Percentiles rank a stretch among this genome's conserved stretches.
Conservation (phyloP, 2,329 filamentous ascomycete genomes). For the Pseudopithomyces chartarum region DNA sequence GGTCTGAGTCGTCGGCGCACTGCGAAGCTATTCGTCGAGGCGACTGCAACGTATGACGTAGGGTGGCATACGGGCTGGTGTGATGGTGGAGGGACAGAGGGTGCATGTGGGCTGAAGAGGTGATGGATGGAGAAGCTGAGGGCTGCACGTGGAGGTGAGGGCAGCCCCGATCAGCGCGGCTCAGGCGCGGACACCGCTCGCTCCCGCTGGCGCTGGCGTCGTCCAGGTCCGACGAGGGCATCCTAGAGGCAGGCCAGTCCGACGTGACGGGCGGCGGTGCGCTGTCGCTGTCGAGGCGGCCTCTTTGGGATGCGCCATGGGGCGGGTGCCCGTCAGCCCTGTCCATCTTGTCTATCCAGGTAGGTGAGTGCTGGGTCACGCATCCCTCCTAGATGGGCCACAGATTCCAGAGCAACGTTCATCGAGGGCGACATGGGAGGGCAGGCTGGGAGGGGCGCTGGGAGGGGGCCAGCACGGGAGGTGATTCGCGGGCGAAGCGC, state of each 20-base stretch:
- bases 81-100: constrained; percentile 14
- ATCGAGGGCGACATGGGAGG: constrained; percentile 1
- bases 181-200: constrained; percentile 13
- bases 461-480: constrained; percentile 7
- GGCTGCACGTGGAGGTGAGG: constrained; percentile 25
- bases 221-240: constrained; percentile 2
- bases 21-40: neutral
- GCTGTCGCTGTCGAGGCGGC: neutral
- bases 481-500: constrained; percentile 20
- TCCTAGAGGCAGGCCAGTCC: neutral
- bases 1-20: too few relatives aligned
- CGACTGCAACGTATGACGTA: constrained; percentile 23
- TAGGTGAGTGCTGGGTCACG: too few relatives aligned
- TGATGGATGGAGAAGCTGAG: constrained; percentile 12
- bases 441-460: too few relatives aligned
- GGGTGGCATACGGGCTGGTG: constrained; percentile 11
- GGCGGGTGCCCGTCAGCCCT: constrained; percentile 1
- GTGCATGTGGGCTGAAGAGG: constrained; percentile 16
- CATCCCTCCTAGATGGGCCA: neutral
- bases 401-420: neutral
- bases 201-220: constrained; percentile 18
- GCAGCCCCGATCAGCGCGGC: constrained; percentile 20
- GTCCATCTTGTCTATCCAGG: too few relatives aligned
- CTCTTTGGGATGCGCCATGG: neutral
- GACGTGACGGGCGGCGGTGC: neutral